Evolutionary conservation across 768 basidiomycete genomes (phyloP).

Genomic region (Austroboletus eburneus): DNA sequence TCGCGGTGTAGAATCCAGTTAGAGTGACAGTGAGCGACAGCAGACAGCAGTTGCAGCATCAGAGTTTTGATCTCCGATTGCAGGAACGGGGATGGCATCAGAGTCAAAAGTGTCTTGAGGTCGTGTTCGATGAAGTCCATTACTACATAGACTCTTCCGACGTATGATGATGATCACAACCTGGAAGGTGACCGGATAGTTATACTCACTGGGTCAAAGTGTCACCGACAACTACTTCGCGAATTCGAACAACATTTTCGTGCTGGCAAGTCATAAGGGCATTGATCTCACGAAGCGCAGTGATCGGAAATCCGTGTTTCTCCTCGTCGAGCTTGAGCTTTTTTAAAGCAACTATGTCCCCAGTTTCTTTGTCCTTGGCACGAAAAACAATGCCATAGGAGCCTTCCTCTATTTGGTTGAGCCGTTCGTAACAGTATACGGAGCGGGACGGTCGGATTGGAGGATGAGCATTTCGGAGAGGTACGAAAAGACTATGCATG

Average conservation of each 20-base stretch:
- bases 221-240: constrained; percentile 97
- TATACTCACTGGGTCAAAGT: constrained; percentile 94
- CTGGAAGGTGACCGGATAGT: constrained; percentile 4
- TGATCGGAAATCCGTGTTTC: constrained; percentile 98
- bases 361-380: constrained; percentile 91
- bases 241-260: constrained; percentile 94
- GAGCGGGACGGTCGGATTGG: constrained; percentile 82
- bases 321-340: constrained; percentile 98
- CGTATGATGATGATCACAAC: constrained; percentile 8
- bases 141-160: constrained; percentile 89
- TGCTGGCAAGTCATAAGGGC: constrained; percentile 94
- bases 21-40: constrained; percentile 88
- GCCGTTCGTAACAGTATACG: constrained; percentile 87
- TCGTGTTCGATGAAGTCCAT: constrained; percentile 99
- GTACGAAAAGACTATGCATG: constrained; percentile 67
- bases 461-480: constrained; percentile 73
- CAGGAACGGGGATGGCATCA: constrained; percentile 95
- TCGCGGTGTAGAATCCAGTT: constrained; percentile 99
- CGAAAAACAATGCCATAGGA: constrained; percentile 97
- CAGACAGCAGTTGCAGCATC: constrained; percentile 88
- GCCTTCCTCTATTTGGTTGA: constrained; percentile 99
- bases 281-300: constrained; percentile 90
- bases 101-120: constrained; percentile 88
- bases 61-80: constrained; percentile 99
- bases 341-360: constrained; percentile 95